Evolutionary conservation across 768 basidiomycete genomes (phyloP), one percentile per base, ranked within the genome.

Genomic region (Termitomyces sp.): DNA sequence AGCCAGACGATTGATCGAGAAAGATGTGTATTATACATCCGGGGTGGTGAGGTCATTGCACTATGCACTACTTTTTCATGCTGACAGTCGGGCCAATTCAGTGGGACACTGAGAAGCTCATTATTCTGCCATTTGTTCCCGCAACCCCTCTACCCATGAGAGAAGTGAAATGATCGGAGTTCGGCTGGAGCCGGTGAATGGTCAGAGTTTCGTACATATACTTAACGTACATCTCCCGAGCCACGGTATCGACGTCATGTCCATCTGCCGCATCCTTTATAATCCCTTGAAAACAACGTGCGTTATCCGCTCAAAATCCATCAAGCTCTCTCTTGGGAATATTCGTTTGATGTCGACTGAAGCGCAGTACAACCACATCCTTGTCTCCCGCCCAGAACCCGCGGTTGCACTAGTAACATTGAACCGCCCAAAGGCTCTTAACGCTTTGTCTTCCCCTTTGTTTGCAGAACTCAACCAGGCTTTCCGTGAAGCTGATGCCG

Each of bases 341-440:
- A 60, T 67, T 59, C 79, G 82, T 51, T 66, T 76, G 64, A 84
- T 86, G 83, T 85, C 84, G 24, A 58, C 62, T 47, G 38, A 56
- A 42, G 58, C 65, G 22, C 68, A 76, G 56, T 90, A 87, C 72
- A 79, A 83, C 65, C 78, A 84, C 65, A 88, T 92, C 67, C 73
- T 92, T 44, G 80, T 83, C 18, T 84, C 88, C 3, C 78, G 79
- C 58, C 90, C 90, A 1, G 80, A 85, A 54, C 82, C 84, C 3
- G 78, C 78, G 20, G 87, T 92, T 44, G 75, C 81, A n/a, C 84
- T 95, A 65, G 84, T 96, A 66, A 91, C 88, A 14, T 79, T 96
- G 65, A 94, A 96, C 74, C 81, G 94, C 45, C 94, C 94, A 26
- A 93, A 93, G 64, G 88, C 89, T 18, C 76, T 95, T 58, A 98